Evolutionary conservation across 371 early-diverging fungal species (phyloP).

Genomic region (Mortierella sp.): DNA sequence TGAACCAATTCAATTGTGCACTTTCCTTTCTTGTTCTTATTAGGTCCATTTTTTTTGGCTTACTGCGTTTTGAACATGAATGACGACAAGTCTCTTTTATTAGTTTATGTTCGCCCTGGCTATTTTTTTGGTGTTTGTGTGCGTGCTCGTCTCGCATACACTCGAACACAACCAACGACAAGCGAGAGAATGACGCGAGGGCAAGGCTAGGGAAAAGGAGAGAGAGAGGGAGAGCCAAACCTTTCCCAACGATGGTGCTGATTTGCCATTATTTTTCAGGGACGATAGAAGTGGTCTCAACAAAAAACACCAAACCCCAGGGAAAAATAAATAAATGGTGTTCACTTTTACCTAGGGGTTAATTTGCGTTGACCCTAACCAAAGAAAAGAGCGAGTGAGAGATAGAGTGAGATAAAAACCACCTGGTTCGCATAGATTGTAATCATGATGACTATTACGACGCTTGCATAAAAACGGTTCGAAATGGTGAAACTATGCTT

Average conservation of each 20-base stretch:
- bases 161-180: not conserved
- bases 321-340: no score
- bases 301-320: no score
- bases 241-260: no score
- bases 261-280: no score
- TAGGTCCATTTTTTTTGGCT: not conserved
- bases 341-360: no score
- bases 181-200: not conserved
- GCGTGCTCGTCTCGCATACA: not conserved
- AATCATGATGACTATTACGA: not conserved
- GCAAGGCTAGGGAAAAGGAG: no score
- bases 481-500: not conserved
- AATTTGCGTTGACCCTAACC: no score
- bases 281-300: no score
- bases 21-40: not conserved
- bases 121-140: not conserved
- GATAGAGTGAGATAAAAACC: not conserved
- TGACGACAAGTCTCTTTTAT: not conserved
- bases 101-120: not conserved
- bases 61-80: not conserved
- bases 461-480: not conserved
- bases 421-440: not conserved
- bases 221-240: no score
- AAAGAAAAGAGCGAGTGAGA: no score
- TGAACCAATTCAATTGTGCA: not conserved